A percentile compares a stretch with the other conserved stretches of the same genome.
Evolutionary conservation across 106 monocot species (phyloP).

Genomic region (Dendrobium nobile): DNA sequence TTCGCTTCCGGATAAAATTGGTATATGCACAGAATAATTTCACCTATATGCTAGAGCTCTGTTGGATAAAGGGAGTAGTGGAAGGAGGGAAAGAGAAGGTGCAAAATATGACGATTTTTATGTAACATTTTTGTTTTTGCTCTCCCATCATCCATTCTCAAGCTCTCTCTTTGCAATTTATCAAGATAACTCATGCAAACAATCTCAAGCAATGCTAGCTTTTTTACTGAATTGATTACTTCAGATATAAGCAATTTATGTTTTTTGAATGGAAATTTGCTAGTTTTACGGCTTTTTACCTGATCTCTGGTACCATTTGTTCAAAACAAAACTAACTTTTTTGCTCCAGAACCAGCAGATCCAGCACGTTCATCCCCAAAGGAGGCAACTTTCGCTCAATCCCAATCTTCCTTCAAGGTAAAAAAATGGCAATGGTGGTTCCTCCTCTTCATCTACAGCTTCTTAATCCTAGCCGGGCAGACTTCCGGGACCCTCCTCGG

Average conservation of each 20-base stretch:
- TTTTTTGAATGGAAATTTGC: not conserved
- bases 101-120: too few relatives aligned
- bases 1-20: too few relatives aligned
- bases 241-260: not conserved
- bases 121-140: too few relatives aligned
- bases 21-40: too few relatives aligned
- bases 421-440: slow-evolving; percentile 35
- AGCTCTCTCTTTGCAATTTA: too few relatives aligned
- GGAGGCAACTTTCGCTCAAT: not conserved
- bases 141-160: too few relatives aligned
- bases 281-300: not conserved
- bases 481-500: slow-evolving; percentile 39
- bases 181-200: not conserved
- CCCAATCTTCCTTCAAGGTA: not conserved
- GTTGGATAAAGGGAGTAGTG: too few relatives aligned
- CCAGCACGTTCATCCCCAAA: not conserved
- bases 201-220: not conserved
- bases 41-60: too few relatives aligned
- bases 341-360: not conserved
- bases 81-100: too few relatives aligned
- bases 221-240: not conserved
- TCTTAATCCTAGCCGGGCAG: slow-evolving; percentile 46
- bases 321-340: too few relatives aligned
- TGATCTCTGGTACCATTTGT: not conserved
- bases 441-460: slow-evolving; percentile 18